Evolutionary conservation across 2,329 filamentous ascomycete species (phyloP).

Genomic region (Pseudodiploospora longispora): DNA sequence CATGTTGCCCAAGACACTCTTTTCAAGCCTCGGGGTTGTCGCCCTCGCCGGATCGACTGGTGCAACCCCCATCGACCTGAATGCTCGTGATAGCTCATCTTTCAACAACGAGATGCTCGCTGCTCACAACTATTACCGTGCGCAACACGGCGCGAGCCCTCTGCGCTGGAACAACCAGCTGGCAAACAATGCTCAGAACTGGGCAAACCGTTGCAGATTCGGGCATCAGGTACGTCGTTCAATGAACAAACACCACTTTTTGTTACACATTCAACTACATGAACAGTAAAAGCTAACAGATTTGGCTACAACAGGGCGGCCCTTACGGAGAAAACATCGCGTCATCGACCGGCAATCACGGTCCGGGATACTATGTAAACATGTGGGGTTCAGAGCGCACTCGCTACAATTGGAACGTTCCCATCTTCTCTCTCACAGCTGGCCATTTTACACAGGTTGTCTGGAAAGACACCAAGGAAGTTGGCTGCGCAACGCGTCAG

Average conservation of each 20-base stretch:
- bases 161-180: conserved; percentile 56
- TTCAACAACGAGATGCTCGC: conserved; percentile 31
- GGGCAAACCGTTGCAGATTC: conserved; percentile 59
- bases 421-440: conserved; percentile 1
- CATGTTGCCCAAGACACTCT: no score
- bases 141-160: conserved; percentile 61
- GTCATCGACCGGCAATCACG: not conserved
- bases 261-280: no score
- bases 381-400: conserved; percentile 11
- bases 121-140: conserved; percentile 74
- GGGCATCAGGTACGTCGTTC: conserved; percentile 37
- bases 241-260: no score
- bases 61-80: not conserved
- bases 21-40: not conserved
- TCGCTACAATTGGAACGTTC: conserved; percentile 8
- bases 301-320: no score
- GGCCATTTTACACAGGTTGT: conserved; percentile 25
- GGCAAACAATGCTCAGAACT: conserved; percentile 49
- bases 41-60: not conserved
- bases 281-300: no score
- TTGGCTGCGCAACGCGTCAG: conserved; percentile 16
- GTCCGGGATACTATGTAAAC: conserved; percentile 4
- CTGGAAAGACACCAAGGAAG: conserved; percentile 18
- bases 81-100: not conserved
- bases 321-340: conserved; percentile 9